A percentile compares a stretch with the other conserved stretches of the same genome.
These are phyloP conservation scores for Fallopia convolvulus DNA, from an alignment of 148 eudicot species.

Conservation along the genomic window DNA sequence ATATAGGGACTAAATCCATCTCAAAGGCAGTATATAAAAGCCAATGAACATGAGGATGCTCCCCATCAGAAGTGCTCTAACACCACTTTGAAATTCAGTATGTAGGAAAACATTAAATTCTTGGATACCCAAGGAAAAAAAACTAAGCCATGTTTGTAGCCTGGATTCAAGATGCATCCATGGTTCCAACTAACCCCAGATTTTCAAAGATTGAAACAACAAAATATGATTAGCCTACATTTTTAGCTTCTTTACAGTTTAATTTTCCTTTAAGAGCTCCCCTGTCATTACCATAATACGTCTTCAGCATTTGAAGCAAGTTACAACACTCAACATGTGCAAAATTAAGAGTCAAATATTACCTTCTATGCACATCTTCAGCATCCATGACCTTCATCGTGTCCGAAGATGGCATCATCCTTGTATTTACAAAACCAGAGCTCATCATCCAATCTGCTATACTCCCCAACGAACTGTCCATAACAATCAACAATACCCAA, in stretches of 20 bases:
- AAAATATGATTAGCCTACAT: not conserved
- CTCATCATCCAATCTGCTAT: conserved; percentile 1
- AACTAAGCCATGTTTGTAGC: not conserved
- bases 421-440: not conserved
- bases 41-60: too few species aligned
- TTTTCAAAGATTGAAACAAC: not conserved
- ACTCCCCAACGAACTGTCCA: not conserved
- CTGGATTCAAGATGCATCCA: not conserved
- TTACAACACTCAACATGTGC: too few species aligned
- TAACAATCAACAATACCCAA: not conserved
- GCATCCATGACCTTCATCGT: not conserved
- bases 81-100: too few species aligned
- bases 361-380: not conserved
- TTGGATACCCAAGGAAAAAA: not conserved
- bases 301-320: too few species aligned
- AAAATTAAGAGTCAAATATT: not conserved
- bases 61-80: too few species aligned
- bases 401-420: not conserved
- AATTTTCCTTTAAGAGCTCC: too few species aligned
- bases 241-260: not conserved
- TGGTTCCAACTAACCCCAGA: not conserved
- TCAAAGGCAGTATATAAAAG: too few species aligned
- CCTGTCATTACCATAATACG: too few species aligned
- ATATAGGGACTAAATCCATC: too few species aligned
- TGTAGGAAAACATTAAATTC: too few species aligned